Percentiles rank a stretch among this genome's conserved stretches.
phyloP scores from a whole-genome alignment of 768 basidiomycete genomes.

The Leccinum fibrillosum region DNA sequence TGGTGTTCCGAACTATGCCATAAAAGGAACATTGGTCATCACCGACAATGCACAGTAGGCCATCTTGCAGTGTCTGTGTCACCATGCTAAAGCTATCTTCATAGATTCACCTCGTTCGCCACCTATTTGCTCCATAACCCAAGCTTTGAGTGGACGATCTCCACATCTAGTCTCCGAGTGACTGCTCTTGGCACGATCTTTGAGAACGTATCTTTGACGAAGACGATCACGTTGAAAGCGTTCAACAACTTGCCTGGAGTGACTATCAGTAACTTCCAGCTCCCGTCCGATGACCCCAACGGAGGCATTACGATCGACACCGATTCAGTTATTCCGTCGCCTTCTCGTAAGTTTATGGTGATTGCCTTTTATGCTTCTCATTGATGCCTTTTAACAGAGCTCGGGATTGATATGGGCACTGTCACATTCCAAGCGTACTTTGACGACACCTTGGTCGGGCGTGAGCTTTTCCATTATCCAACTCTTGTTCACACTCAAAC shows the following conservation, averaged over 20 bases:
- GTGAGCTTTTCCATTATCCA: conserved; percentile 37
- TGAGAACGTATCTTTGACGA: conserved; percentile 58
- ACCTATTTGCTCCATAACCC: conserved; percentile 62
- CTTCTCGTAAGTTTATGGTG: conserved; percentile 48
- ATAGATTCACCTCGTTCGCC: conserved; percentile 63
- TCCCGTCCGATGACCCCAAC: conserved; percentile 63
- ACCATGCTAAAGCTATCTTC: neutral
- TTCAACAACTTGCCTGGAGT: conserved; percentile 71
- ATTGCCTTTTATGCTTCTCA: neutral
- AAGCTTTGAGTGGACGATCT: conserved; percentile 68
- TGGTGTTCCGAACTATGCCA: conserved; percentile 61
- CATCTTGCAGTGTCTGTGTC: neutral
- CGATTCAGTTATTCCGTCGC: conserved; percentile 62
- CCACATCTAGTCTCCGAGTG: conserved; percentile 59
- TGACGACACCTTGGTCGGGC: conserved; percentile 53
- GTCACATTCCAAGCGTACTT: conserved; percentile 64
- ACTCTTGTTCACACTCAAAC: neutral
- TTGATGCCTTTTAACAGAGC: conserved; percentile 39
- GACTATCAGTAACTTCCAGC: conserved; percentile 65
- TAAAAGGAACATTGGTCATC: conserved; percentile 53
- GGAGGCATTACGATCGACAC: conserved; percentile 73
- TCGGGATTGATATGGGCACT: conserved; percentile 67
- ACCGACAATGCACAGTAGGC: conserved; percentile 48
- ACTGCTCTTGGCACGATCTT: conserved; percentile 68
- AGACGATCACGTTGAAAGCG: conserved; percentile 61